Evolutionary conservation across 1,139 yeast genomes (phyloP), one percentile per base, ranked within the genome.

Genomic region (Pneumocystis carinii): DNA sequence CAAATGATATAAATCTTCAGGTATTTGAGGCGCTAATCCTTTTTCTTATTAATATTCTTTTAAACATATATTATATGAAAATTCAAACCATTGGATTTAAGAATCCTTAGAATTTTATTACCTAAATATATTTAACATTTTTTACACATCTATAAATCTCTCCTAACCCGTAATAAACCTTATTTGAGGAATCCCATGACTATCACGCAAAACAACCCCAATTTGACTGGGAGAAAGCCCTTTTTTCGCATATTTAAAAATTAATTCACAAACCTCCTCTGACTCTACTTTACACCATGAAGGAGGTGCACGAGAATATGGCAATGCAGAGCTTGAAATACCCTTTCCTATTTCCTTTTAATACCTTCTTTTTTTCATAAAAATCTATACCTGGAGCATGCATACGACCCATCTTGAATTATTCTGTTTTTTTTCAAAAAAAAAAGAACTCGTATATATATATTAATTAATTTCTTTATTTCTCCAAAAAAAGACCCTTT

Each of bases 171-270:
- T 92, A 81, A 89, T 90, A 77, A 90, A 86, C 83, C 86, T 90
- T 75, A 96, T 81, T 82, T 90, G 97, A 78, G 97, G 86, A 75
- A 92, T 97, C 82, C 98, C 98, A 83, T 94, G 98, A 75, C 97
- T 95, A 82, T 92, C 99, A 86, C 99, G 90, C 80, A 92, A 89
- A 76, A 90, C 81, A 76, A 92, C 98, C 87, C 99, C 98, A 73
- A 92, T 92, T 81, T 90, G 96, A 75, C 98, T 92, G 76, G 99
- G 99, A 74, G 97, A 89, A 79, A 90, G 83, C 89, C 99, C 99
- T 86, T 92, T 92, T 84, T 97, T 90, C 78, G 99, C 98, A 84
- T 90, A 89, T 87, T 92, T 94, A 90, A 86, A 80, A 82, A 90
- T 86, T 83, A 90, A 97, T 83, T 94, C 98, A 80, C 90, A 90